These are phyloP conservation scores for Marasmius tenuissimus DNA, from an alignment of 1,284 basidiomycete species.

Conservation along the genomic window DNA sequence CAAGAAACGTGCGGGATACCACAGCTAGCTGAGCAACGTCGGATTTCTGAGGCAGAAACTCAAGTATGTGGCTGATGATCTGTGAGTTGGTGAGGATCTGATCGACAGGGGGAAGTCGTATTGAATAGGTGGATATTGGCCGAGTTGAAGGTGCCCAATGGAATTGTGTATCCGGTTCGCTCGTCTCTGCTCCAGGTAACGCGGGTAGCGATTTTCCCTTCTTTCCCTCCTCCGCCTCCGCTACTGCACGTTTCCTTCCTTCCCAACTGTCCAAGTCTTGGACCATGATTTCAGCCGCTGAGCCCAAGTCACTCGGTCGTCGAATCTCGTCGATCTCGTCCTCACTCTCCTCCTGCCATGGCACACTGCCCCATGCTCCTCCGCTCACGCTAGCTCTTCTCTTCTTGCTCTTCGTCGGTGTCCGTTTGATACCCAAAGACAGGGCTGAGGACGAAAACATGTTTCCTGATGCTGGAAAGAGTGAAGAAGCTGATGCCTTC, in stretches of 20 bases:
- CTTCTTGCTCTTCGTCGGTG: neutral
- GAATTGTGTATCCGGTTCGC: neutral
- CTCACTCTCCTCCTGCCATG: neutral
- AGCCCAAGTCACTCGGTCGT: constrained; percentile 11
- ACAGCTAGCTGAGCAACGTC: constrained; percentile 20
- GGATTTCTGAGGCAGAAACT: constrained; percentile 19
- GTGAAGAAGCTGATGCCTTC: neutral
- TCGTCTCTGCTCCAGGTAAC: neutral
- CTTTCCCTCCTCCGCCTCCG: neutral
- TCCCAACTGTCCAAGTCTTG: neutral
- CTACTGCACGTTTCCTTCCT: neutral
- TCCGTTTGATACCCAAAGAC: neutral
- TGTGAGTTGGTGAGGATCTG: neutral
- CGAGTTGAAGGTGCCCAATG: neutral
- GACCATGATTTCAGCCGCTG: constrained; percentile 1
- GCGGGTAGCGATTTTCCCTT: neutral
- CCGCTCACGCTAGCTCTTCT: neutral
- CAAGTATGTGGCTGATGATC: neutral
- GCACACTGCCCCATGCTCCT: neutral
- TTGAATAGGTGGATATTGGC: neutral
- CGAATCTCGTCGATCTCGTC: constrained; percentile 11
- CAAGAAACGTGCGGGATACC: constrained; percentile 25
- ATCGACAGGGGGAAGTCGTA: neutral
- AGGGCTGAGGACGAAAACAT: neutral
- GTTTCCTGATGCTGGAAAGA: neutral